phyloP scores from a whole-genome alignment of 1,284 basidiomycete genomes.

The Tremellales sp. region DNA sequence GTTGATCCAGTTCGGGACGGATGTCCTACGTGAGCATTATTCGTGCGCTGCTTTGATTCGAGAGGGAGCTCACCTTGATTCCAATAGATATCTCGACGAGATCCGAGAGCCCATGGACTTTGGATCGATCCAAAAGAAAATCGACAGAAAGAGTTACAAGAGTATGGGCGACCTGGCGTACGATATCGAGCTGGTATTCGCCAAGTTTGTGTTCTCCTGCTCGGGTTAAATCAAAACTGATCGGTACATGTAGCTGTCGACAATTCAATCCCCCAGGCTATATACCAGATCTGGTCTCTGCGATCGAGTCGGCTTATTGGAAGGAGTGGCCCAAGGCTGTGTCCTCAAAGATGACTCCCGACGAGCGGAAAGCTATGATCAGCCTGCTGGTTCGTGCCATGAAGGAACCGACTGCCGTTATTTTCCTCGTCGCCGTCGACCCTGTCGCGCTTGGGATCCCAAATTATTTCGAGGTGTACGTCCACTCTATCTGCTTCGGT shows the following conservation, averaged over 20 bases:
- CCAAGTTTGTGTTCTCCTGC: slow-evolving; percentile 56
- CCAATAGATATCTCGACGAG: slow-evolving; percentile 79
- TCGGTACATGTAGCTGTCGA: slow-evolving; percentile 54
- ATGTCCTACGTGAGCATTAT: slow-evolving; percentile 74
- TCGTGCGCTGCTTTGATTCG: not conserved
- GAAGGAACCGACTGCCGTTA: slow-evolving; percentile 68
- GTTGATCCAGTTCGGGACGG: slow-evolving; percentile 81
- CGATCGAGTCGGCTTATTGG: slow-evolving; percentile 69
- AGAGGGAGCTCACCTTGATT: not conserved
- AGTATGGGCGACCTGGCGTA: slow-evolving; percentile 76
- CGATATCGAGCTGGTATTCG: slow-evolving; percentile 80
- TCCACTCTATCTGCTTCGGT: slow-evolving; percentile 72
- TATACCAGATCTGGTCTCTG: slow-evolving; percentile 64
- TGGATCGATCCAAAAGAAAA: slow-evolving; percentile 71
- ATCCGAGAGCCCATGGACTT: slow-evolving; percentile 95
- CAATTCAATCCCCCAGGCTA: slow-evolving; percentile 75
- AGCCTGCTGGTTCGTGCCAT: slow-evolving; percentile 66
- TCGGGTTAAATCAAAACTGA: not conserved
- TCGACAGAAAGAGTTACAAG: slow-evolving; percentile 64
- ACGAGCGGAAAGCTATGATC: slow-evolving; percentile 76
- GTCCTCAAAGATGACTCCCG: slow-evolving; percentile 69
- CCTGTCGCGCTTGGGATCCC: slow-evolving; percentile 40
- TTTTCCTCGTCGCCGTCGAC: slow-evolving; percentile 60
- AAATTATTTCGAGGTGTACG: slow-evolving; percentile 45
- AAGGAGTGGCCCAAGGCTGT: slow-evolving; percentile 80